Base-by-base conservation (phyloP, 306 rosid species). In the Trichosanthes cucumerina region DNA sequence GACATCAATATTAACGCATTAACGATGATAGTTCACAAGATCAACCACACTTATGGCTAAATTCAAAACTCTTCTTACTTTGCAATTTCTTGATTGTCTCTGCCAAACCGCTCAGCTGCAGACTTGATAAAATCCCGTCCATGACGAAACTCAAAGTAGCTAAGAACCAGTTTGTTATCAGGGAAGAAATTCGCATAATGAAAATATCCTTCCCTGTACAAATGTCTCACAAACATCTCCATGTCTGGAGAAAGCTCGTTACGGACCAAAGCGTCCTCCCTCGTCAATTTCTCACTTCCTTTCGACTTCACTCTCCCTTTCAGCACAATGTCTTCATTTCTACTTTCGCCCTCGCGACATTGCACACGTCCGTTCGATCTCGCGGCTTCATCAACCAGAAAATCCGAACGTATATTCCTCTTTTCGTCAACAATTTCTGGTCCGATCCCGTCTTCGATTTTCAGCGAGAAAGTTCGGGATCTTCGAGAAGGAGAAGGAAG, bases 71-170 rank as follows among this genome's bases (percentile, higher is more conserved):
- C 33, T 18, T 24, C 95, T 89, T 90, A 92, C 98, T 90, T 92
- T 72, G 91, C 87, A 33, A 92, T 88, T 62, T 88, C 86, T 68
- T 79, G 95, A 62, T 94, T 84, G 74, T 92, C 95, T 47, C 46
- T 80, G 36, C 82, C 86, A 53, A 92, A 94, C 78, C 21, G 84
- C 47, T 79, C 81, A 0, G 82, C 91, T 0, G 89, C 96, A 59
- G 23, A 82, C 88, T 78, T 88, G 10, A 89, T 33, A 79, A 80
- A 92, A 0, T 80, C 76, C 3, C 85, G 49, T 62, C 91, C 90
- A 70, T 63, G 84, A 21, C 9, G 2, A 77, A 1, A 60, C 68
- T 86, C 85, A 7, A 94, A 92, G 88, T 82, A 87, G 59, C 82
- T 59, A 62, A 81, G 82, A 73, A 90, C 87, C 83, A 92, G 82